Evolutionary conservation across 495 filamentous ascomycete genomes (phyloP).

Genomic region (Xylaria acuta): DNA sequence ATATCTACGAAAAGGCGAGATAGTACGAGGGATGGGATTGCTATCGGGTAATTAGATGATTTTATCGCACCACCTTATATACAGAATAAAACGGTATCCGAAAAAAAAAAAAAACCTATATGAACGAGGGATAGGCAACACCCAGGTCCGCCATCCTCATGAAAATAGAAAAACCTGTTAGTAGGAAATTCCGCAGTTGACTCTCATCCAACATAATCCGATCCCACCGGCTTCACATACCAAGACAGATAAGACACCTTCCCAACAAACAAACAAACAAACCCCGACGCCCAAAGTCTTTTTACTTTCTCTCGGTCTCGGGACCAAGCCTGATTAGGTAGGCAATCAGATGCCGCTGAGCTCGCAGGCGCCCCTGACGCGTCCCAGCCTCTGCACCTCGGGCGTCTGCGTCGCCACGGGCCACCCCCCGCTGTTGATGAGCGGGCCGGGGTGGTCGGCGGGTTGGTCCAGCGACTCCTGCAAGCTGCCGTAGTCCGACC

Average conservation of each 20-base stretch:
- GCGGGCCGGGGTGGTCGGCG: constrained; percentile 30
- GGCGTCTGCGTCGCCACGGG: constrained; percentile 6
- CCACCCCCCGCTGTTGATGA: constrained; percentile 36
- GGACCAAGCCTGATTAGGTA: not conserved
- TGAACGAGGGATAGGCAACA: not conserved
- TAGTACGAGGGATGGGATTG: not conserved
- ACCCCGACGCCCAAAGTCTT: not conserved
- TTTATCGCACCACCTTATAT: too few relatives aligned
- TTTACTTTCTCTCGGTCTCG: not conserved
- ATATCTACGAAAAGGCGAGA: not conserved
- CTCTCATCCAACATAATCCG: not conserved
- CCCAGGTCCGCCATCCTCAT: not conserved
- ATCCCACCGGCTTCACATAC: not conserved
- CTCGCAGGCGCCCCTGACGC: constrained; percentile 35
- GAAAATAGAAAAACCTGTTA: not conserved
- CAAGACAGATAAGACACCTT: constrained; percentile 1
- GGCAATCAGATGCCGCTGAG: constrained; percentile 33
- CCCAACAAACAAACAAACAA: too few relatives aligned
- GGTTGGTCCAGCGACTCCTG: constrained; percentile 53
- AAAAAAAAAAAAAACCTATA: not conserved
- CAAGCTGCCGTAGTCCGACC: constrained; percentile 43
- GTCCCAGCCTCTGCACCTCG: not conserved
- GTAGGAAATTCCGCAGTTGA: not conserved
- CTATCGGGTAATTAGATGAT: not conserved
- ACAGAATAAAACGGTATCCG: constrained; percentile 3